A percentile compares a stretch with the other conserved stretches of the same genome.
Conservation (phyloP, 768 basidiomycete genomes). For the Scleroderma bovista region DNA sequence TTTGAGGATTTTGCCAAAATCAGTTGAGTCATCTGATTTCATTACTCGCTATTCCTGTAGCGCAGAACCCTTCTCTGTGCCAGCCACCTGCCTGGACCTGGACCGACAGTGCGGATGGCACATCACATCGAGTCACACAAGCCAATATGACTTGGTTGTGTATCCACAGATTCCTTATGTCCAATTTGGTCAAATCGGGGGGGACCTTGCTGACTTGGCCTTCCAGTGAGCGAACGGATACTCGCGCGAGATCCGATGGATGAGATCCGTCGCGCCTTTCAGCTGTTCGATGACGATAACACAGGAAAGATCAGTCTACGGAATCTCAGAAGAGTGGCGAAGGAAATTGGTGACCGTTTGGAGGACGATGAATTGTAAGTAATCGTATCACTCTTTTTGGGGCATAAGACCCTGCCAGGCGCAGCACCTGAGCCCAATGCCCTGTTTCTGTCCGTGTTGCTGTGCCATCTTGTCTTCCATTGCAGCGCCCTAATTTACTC, state of each 20-base stretch:
- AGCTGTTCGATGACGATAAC: constrained; percentile 93
- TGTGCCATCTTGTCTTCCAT: constrained; percentile 14
- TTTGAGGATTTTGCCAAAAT: constrained; percentile 93
- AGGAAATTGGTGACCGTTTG: constrained; percentile 91
- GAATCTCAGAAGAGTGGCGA: constrained; percentile 89
- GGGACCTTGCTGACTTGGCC: constrained; percentile 16
- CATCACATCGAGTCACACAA: neutral
- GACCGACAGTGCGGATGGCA: constrained; percentile 2
- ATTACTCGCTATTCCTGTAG: neutral
- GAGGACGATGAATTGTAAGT: constrained; percentile 96
- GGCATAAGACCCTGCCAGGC: constrained; percentile 11
- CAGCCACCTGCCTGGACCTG: neutral
- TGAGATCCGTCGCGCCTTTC: constrained; percentile 93
- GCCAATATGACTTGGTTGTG: constrained; percentile 1
- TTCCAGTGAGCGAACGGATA: constrained; percentile 88
- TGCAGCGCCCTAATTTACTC: constrained; percentile 15
- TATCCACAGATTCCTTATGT: neutral
- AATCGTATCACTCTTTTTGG: constrained; percentile 8
- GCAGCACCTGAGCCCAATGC: constrained; percentile 24
- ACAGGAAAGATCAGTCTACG: constrained; percentile 91
- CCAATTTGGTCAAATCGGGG: neutral
- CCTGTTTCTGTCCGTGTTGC: constrained; percentile 22
- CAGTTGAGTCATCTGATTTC: constrained; percentile 52
- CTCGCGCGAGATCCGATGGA: constrained; percentile 93
- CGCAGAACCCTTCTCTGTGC: neutral